phyloP scores from a whole-genome alignment of 768 basidiomycete genomes.

The Tricholoma terreum region DNA sequence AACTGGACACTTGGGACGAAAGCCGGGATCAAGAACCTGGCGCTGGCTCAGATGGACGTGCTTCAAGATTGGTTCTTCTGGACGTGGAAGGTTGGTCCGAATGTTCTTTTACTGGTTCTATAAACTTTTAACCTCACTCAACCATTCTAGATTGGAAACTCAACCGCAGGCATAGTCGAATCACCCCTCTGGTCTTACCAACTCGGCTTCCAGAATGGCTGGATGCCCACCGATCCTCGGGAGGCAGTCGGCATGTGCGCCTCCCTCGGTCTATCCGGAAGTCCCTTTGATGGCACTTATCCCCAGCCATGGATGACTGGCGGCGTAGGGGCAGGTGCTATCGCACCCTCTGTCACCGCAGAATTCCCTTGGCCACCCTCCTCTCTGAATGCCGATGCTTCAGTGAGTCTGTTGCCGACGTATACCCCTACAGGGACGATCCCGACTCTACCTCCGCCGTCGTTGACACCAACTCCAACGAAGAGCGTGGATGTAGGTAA shows the following conservation, averaged over 20 bases:
- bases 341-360: constrained; percentile 40
- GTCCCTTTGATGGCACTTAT: constrained; percentile 43
- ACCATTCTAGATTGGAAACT: constrained; percentile 32
- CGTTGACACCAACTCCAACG: constrained; percentile 35
- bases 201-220: constrained; percentile 38
- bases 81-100: constrained; percentile 50
- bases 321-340: constrained; percentile 51
- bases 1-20: constrained; percentile 41
- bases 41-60: constrained; percentile 44
- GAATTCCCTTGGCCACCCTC: constrained; percentile 62
- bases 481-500: constrained; percentile 39
- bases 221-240: constrained; percentile 53
- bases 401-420: constrained; percentile 50
- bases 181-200: constrained; percentile 53
- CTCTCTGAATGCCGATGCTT: constrained; percentile 36
- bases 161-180: constrained; percentile 35
- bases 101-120: not conserved
- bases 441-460: constrained; percentile 50
- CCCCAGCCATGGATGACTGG: constrained; percentile 64
- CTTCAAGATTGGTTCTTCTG: constrained; percentile 40
- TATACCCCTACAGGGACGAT: constrained; percentile 69
- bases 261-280: constrained; percentile 42
- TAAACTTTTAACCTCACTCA: constrained; percentile 1
- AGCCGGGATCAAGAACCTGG: constrained; percentile 44
- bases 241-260: constrained; percentile 57